Evolutionary conservation across 495 filamentous ascomycete species (phyloP).

Genomic region (Annulohypoxylon nitens): DNA sequence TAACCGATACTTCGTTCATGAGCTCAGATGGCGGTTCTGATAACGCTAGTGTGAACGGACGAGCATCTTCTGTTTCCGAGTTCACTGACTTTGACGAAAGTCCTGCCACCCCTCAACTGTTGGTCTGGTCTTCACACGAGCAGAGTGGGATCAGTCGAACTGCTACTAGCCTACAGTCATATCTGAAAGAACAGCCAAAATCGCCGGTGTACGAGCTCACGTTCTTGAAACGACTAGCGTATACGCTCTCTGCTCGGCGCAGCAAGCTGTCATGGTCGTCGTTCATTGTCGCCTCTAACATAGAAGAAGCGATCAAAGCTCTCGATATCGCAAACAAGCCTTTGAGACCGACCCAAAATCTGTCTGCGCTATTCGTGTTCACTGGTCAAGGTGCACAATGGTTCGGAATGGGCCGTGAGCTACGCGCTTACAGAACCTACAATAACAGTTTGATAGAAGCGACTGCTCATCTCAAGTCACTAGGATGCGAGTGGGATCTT

Average conservation of each 20-base stretch:
- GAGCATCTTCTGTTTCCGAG: conserved; percentile 41
- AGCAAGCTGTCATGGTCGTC: conserved; percentile 57
- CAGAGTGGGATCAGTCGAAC: conserved; percentile 48
- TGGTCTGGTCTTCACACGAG: conserved; percentile 50
- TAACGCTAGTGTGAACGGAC: conserved; percentile 35
- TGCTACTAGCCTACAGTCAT: conserved; percentile 36
- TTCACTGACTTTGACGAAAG: conserved; percentile 33
- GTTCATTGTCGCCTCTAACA: conserved; percentile 50
- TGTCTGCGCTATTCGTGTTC: conserved; percentile 45
- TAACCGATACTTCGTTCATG: conserved; percentile 26
- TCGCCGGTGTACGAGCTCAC: conserved; percentile 31
- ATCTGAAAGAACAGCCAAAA: conserved; percentile 33
- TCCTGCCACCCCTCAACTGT: conserved; percentile 41
- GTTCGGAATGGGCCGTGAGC: conserved; percentile 63
- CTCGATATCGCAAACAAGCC: conserved; percentile 39
- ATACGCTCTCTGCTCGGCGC: conserved; percentile 57
- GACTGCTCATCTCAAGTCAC: conserved; percentile 41
- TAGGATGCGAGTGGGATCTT: conserved; percentile 47
- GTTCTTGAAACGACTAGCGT: conserved; percentile 49
- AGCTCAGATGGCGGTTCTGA: conserved; percentile 39
- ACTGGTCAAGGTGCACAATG: conserved; percentile 59
- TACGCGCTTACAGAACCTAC: conserved; percentile 49
- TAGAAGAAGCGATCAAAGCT: conserved; percentile 19
- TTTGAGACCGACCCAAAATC: conserved; percentile 38
- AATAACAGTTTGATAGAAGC: conserved; percentile 46